Base-by-base conservation (phyloP, 2,329 filamentous ascomycete species). In the Didymella exigua region DNA sequence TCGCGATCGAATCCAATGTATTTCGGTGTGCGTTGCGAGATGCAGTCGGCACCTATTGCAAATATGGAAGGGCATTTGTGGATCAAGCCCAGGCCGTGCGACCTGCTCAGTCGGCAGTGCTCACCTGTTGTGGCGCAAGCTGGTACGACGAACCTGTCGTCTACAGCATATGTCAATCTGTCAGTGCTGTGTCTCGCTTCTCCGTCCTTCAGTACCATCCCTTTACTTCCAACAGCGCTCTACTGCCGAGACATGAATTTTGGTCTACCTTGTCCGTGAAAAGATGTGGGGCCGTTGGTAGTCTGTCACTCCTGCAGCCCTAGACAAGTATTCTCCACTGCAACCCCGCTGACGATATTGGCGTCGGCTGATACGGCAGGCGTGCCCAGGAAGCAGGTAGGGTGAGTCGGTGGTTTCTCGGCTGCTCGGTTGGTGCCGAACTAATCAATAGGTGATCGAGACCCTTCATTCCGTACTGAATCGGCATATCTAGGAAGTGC, bases 381-480 rank as follows among this genome's bases (percentile, higher is more conserved):
- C 48, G 34, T 43, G 31, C 48, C 45, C 44, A 37, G 42, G 48
- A 24, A 36, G 49, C 42, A 56, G 37, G 45, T 47, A 44, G 44
- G 33, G 56, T 31, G 37, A 42, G 29, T 56, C 41, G 36, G 48
- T 33, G 44, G 47, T 36, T 46, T 68, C 62, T 70, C 64, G 58
- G 67, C 54, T 68, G 54, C 54, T 66, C 68, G 68, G 69, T 56
- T 69, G 52, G 61, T 69, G 41, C 69, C 67, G 65, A 69, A 62
- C 61, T 56, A 55, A 36, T 48, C 40, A 60, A 54, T 61, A 54
- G 59, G 62, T 58, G 54, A 52, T 46, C 24, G 30, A 6, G 27
- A 53, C 40, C 45, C 61, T 62, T 59, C 59, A 67, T 68, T 69
- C 66, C 61, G 60, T 36, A 42, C 31, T 23, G 56, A 40, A 27